These are phyloP conservation scores for Rhamnella rubrinervis DNA, from an alignment of 331 rosid species.

Conservation along the genomic window DNA sequence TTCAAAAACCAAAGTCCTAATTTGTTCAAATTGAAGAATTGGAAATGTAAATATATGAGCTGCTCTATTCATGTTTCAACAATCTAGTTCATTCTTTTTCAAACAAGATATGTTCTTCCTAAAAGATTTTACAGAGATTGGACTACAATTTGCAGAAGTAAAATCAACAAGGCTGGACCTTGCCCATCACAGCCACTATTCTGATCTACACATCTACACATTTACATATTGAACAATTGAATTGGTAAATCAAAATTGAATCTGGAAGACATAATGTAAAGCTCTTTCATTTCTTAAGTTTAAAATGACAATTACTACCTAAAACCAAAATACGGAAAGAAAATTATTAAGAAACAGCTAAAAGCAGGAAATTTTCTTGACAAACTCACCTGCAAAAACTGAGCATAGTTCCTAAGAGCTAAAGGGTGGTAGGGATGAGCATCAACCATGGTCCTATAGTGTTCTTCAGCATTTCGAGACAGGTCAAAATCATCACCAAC, in stretches of 20 bases:
- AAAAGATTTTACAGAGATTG: no score
- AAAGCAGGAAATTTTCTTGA: neutral
- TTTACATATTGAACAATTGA: neutral
- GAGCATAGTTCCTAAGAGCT: conserved; percentile 63
- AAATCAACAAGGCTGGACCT: no score
- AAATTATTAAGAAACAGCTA: conserved; percentile 2
- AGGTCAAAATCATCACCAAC: conserved; percentile 21
- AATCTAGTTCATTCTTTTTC: no score
- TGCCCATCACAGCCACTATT: no score
- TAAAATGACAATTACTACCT: neutral
- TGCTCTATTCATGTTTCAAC: no score
- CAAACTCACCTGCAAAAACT: conserved; percentile 56
- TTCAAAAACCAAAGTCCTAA: neutral
- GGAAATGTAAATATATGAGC: no score
- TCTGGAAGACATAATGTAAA: no score
- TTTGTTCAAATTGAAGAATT: no score
- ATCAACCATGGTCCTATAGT: conserved; percentile 54
- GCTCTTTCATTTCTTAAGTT: neutral
- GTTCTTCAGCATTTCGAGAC: conserved; percentile 45
- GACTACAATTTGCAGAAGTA: no score
- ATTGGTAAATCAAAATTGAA: neutral
- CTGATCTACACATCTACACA: neutral
- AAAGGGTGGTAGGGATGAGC: conserved; percentile 61
- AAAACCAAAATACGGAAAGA: neutral
- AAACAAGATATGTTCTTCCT: no score